Base-by-base conservation (phyloP, 768 basidiomycete genomes). In the Boletellus ananiceps region DNA sequence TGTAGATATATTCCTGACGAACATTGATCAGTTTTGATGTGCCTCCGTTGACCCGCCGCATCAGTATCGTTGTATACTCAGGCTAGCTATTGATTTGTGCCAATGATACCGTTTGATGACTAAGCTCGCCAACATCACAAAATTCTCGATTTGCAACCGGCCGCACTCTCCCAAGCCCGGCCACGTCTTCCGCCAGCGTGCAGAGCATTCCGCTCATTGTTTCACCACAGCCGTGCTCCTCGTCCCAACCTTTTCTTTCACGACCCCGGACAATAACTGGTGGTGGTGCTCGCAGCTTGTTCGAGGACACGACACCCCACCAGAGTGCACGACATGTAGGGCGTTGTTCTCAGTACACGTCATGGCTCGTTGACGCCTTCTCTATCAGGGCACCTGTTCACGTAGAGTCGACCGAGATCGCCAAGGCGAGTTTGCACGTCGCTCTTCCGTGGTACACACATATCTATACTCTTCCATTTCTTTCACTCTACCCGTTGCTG, bases 401-500 rank as follows among this genome's bases (percentile, higher is more conserved):
- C 44, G 79, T 89, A 43, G 66, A 77, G 47, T 88, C 86, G 9
- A 62, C 76, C 36, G 88, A 89, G 65, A 86, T 89, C 44, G 75
- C 79, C 34, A 69, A 77, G 35, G 83, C 85, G 42, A 83, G 77
- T 60, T 66, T 89, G 48, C 87, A 85, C 60, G 71, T 80, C 49
- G 73, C 79, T 42, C 73, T 84, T 43, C 84, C 85, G n/a, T 78
- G 80, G 76, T 78, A 82, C 59, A 76, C 73, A 35, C 83, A 89
- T 60, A 66, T 91, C 47, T 93, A 93, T 62, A 77, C 83, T 5
- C 49, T 83, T 15, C 90, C 90, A 0, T 90, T 89, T 60, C 74
- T 92, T n/a, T 79, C 77, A 1, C 72, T 92, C 42, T 93, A 92
- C 54, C 90, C 90, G 0, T 65, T 93, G 27, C 78, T 90, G 27